These are phyloP conservation scores for Penicillium coffeae DNA, from an alignment of 495 filamentous ascomycete genomes.

Conservation along the genomic window DNA sequence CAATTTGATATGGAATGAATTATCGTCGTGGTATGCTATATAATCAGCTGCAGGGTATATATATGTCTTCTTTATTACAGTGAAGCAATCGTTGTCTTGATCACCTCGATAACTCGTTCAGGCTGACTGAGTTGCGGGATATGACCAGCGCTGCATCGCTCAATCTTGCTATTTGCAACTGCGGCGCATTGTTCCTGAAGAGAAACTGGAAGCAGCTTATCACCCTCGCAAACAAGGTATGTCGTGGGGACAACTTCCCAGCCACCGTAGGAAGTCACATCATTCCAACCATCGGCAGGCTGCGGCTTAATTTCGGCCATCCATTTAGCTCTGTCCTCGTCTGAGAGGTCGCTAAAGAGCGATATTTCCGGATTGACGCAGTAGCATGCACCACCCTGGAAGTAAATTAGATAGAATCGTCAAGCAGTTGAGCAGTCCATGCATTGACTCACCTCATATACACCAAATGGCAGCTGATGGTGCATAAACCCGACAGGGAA, in stretches of 20 bases:
- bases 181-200: slow-evolving; percentile 19
- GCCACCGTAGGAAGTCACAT: slow-evolving; percentile 16
- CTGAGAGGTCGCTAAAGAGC: neutral
- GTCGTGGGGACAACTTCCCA: slow-evolving; percentile 28
- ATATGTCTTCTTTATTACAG: too few relatives aligned
- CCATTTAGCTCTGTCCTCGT: neutral
- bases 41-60: too few relatives aligned
- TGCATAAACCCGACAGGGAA: slow-evolving; percentile 15
- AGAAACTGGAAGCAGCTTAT: slow-evolving; percentile 12
- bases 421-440: too few relatives aligned
- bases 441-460: slow-evolving; percentile 5
- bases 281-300: slow-evolving; percentile 14
- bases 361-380: slow-evolving; percentile 1
- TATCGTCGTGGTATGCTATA: too few relatives aligned
- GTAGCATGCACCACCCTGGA: slow-evolving; percentile 5
- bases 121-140: slow-evolving; percentile 26
- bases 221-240: slow-evolving; percentile 29
- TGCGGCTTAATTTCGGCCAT: neutral
- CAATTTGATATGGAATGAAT: too few relatives aligned
- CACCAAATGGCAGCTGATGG: slow-evolving; percentile 19
- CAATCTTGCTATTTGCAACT: slow-evolving; percentile 15
- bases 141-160: slow-evolving; percentile 27
- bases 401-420: too few relatives aligned
- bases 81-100: neutral
- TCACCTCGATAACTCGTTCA: slow-evolving; percentile 19